Percentiles rank a stretch among this genome's conserved stretches.
These are phyloP conservation scores for Alternaria brassicae DNA, from an alignment of 2,329 filamentous ascomycete species.

Conservation along the genomic window DNA sequence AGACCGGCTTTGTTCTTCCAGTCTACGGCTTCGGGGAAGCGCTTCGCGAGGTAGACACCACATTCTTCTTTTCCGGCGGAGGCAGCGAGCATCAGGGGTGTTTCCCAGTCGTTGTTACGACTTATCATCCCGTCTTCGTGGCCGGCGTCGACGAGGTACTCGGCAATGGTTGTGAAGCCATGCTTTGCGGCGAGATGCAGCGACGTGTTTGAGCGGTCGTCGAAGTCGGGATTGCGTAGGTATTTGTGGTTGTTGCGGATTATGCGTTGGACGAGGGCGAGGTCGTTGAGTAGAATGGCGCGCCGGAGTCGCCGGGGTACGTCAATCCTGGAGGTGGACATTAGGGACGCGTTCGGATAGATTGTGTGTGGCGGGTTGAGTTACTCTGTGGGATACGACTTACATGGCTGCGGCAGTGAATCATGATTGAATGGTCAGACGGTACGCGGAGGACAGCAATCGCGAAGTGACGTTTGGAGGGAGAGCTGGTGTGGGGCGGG, in stretches of 20 bases:
- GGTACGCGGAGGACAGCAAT: constrained; percentile 3
- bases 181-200: constrained; percentile 80
- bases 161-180: constrained; percentile 72
- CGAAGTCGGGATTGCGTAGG: constrained; percentile 80
- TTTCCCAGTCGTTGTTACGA: constrained; percentile 80
- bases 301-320: constrained; percentile 78
- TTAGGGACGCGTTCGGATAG: neutral
- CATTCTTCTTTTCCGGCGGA: constrained; percentile 73
- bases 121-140: constrained; percentile 78
- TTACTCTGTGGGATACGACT: constrained; percentile 8
- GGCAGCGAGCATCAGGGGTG: constrained; percentile 81
- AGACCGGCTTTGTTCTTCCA: constrained; percentile 72
- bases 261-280: constrained; percentile 77
- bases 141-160: constrained; percentile 73
- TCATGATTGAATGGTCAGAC: constrained; percentile 29
- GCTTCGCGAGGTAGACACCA: constrained; percentile 72
- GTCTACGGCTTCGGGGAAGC: constrained; percentile 68
- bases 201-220: constrained; percentile 79
- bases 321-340: constrained; percentile 67
- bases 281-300: constrained; percentile 78
- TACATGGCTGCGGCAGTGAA: constrained; percentile 33
- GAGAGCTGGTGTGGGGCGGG: constrained; percentile 16
- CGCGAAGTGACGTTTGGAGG: constrained; percentile 13
- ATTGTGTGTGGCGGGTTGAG: neutral
- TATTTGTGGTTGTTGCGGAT: constrained; percentile 73